Conservation (phyloP, 2,329 filamentous ascomycete species). For the Aureobasidium sp. region DNA sequence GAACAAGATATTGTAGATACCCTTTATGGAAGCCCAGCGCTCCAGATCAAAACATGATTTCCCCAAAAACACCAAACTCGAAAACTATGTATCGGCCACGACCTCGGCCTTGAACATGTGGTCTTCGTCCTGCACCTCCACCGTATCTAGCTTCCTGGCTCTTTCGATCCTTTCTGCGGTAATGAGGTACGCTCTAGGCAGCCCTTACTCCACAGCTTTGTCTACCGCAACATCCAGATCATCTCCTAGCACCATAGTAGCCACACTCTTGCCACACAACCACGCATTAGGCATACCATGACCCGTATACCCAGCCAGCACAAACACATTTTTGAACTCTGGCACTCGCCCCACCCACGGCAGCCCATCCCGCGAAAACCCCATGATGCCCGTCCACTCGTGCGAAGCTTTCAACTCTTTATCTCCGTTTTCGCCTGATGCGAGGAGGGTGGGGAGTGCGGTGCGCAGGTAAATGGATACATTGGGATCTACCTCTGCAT, state of each 20-base stretch:
- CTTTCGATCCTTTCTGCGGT: conserved; percentile 23
- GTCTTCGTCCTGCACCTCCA: conserved; percentile 21
- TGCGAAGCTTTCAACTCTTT: conserved; percentile 38
- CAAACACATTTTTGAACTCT: conserved; percentile 28
- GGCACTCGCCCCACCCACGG: conserved; percentile 69
- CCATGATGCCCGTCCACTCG: conserved; percentile 76
- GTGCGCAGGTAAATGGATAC: conserved; percentile 51
- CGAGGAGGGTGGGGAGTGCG: conserved; percentile 33
- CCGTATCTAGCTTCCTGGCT: conserved; percentile 21
- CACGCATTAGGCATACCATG: conserved; percentile 73
- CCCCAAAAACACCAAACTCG: neutral
- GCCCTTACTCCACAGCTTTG: conserved; percentile 18
- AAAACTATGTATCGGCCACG: neutral
- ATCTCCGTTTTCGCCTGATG: conserved; percentile 22
- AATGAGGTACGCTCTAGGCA: conserved; percentile 26
- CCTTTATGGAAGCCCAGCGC: neutral
- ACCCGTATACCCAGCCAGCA: conserved; percentile 38
- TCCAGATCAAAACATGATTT: neutral
- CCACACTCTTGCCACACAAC: conserved; percentile 57
- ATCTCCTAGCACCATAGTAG: conserved; percentile 49
- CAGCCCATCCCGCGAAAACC: conserved; percentile 58
- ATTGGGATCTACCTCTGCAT: conserved; percentile 49
- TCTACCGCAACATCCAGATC: conserved; percentile 15
- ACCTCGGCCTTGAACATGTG: conserved; percentile 14
- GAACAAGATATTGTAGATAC: conserved; percentile 3